Evolutionary conservation across 768 basidiomycete genomes (phyloP), one percentile per base, ranked within the genome.

Genomic region (Asterophora lycoperdoides): DNA sequence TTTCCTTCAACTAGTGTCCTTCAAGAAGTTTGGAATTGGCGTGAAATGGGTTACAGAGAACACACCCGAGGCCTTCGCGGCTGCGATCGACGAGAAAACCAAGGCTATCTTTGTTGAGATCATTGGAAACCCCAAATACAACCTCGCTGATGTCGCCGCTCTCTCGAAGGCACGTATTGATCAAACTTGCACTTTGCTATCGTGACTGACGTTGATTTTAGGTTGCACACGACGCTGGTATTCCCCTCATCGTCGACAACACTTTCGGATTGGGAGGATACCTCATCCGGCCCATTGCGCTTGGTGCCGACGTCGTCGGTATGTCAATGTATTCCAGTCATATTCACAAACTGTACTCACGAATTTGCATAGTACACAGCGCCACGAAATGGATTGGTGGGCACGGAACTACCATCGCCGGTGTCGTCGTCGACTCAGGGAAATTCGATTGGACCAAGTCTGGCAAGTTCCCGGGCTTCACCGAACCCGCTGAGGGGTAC

Each of bases 371-470:
- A 74, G 83, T 89, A 9, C 83, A 90, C 64, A 85, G 83, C 41
- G 85, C 86, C 1, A 89, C 89, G 0, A 90, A 92, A 60, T 92
- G 89, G 89, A 87, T 91, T 29, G 83, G 85, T 5, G 84, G 85
- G 0, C 86, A 89, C 52, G 88, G 89, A 19, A 90, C 82, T 0
- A 86, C 85, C 18, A 86, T 92, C 41, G 87, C 74, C 2, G 89
- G 89, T 40, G 78, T 89, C 30, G 69, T 92, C 51, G 64, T 91
- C 40, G 88, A 89, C 60, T 75, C 77, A 62, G 75, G 84, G 29
- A 86, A 84, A 49, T 90, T 90, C 61, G 83, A 89, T 69, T 88
- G 84, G 83, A 67, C 73, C 2, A 70, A 65, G 40, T 83, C 81
- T 4, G 83, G 83, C 11, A 79, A 76, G 57, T 89, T 89, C 73